These are phyloP conservation scores for Gonapodya sp. DNA, from an alignment of 192 early-diverging fungal species.

Conservation along the genomic window DNA sequence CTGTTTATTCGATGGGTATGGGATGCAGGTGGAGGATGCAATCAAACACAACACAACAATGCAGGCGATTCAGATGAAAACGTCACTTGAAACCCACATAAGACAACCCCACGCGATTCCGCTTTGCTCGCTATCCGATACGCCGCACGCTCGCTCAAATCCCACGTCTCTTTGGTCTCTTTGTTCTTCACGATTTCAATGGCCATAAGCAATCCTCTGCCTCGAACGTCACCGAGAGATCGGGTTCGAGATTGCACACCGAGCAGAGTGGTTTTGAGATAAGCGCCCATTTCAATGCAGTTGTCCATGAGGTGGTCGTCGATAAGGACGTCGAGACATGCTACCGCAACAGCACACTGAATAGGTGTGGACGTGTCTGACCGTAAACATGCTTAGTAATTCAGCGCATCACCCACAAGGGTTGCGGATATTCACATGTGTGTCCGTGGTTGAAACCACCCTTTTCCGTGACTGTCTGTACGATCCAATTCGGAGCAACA, in stretches of 20 bases:
- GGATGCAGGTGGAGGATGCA: neutral
- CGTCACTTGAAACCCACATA: neutral
- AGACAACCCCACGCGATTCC: neutral
- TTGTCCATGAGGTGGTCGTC: conserved; percentile 6
- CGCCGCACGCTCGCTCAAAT: neutral
- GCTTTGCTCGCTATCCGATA: neutral
- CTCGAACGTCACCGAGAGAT: conserved; percentile 2
- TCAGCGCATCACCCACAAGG: neutral
- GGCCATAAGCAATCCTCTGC: conserved; percentile 1
- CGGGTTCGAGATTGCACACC: neutral
- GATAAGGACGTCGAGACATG: neutral
- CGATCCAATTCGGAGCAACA: conserved; percentile 9
- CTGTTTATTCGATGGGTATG: too few species aligned
- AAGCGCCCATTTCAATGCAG: neutral
- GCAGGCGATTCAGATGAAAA: neutral
- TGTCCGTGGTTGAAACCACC: conserved; percentile 7
- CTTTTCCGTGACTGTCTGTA: neutral
- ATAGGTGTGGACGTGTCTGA: conserved; percentile 7
- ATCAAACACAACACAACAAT: neutral
- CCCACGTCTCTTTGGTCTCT: conserved; percentile 6
- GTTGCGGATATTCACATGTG: neutral
- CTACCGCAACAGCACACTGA: neutral
- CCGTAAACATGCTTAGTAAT: neutral
- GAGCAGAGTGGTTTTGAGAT: neutral
- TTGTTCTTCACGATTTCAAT: conserved; percentile 6